Evolutionary conservation across 805 yeast species (phyloP).

Genomic region (Monosporozyma servazzii): DNA sequence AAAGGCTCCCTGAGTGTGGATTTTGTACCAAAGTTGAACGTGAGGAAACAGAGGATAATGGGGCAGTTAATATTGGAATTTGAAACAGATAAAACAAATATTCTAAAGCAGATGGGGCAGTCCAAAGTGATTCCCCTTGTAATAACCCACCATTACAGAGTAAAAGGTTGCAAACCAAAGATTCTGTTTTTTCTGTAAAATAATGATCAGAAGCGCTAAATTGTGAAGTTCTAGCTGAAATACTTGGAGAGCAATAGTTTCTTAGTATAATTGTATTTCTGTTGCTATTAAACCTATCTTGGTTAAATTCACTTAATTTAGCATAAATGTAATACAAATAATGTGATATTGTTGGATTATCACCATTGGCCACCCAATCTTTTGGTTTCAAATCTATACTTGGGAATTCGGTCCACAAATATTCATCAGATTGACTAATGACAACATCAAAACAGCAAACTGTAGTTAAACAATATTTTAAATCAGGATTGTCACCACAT

Average conservation of each 20-base stretch:
- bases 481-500: conserved; percentile 17
- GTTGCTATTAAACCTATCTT: conserved; percentile 8
- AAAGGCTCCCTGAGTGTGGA: neutral
- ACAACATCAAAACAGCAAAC: conserved; percentile 29
- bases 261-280: conserved; percentile 19
- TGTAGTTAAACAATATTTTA: conserved; percentile 24
- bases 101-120: conserved; percentile 13
- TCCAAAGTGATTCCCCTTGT: conserved; percentile 25
- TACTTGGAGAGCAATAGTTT: conserved; percentile 16
- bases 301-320: conserved; percentile 15
- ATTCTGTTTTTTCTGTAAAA: conserved; percentile 23
- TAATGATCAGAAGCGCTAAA: conserved; percentile 13
- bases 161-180: conserved; percentile 22
- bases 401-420: conserved; percentile 23
- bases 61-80: conserved; percentile 24
- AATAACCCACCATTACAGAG: conserved; percentile 26
- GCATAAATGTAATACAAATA: conserved; percentile 31
- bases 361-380: conserved; percentile 26
- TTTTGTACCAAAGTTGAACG: conserved; percentile 3
- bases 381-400: conserved; percentile 12
- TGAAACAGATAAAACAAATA: conserved; percentile 25
- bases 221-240: conserved; percentile 22
- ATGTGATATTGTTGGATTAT: conserved; percentile 34
- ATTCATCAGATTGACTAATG: conserved; percentile 17
- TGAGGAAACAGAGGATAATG: conserved; percentile 22